A percentile compares a stretch with the other conserved stretches of the same genome.
phyloP scores from a whole-genome alignment of 148 eudicot genomes.

The Polygonum aviculare region DNA sequence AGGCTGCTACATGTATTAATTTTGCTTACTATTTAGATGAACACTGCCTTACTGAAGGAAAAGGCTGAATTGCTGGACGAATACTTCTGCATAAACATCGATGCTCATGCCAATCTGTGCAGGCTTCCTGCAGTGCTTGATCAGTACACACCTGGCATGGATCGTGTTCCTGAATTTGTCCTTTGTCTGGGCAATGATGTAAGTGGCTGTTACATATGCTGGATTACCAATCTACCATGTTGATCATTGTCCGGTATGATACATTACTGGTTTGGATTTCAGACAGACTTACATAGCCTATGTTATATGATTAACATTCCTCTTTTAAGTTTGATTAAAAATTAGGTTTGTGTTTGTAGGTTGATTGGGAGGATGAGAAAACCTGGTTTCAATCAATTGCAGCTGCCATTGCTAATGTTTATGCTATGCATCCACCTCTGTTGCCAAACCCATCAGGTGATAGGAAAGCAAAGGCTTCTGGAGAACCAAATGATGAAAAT shows the following conservation, averaged over 20 bases:
- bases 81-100: slow-evolving; percentile 74
- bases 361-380: slow-evolving; percentile 91
- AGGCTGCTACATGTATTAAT: not conserved
- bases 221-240: not conserved
- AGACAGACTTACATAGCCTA: not conserved
- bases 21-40: slow-evolving; percentile 41
- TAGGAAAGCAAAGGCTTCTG: slow-evolving; percentile 32
- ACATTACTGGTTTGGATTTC: not conserved
- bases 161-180: slow-evolving; percentile 77
- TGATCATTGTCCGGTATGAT: not conserved
- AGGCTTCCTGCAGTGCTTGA: slow-evolving; percentile 93
- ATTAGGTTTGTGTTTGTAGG: slow-evolving; percentile 34
- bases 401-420: slow-evolving; percentile 85
- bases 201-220: slow-evolving; percentile 19
- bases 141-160: slow-evolving; percentile 99
- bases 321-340: not conserved
- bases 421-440: slow-evolving; percentile 93
- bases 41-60: slow-evolving; percentile 55
- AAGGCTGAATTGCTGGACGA: slow-evolving; percentile 84
- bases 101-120: slow-evolving; percentile 56
- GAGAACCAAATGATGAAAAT: slow-evolving; percentile 22
- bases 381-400: slow-evolving; percentile 81
- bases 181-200: slow-evolving; percentile 96
- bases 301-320: not conserved
- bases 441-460: slow-evolving; percentile 94